phyloP scores from a whole-genome alignment of 2,329 filamentous ascomycete genomes.

The Penicillium digitatum region DNA sequence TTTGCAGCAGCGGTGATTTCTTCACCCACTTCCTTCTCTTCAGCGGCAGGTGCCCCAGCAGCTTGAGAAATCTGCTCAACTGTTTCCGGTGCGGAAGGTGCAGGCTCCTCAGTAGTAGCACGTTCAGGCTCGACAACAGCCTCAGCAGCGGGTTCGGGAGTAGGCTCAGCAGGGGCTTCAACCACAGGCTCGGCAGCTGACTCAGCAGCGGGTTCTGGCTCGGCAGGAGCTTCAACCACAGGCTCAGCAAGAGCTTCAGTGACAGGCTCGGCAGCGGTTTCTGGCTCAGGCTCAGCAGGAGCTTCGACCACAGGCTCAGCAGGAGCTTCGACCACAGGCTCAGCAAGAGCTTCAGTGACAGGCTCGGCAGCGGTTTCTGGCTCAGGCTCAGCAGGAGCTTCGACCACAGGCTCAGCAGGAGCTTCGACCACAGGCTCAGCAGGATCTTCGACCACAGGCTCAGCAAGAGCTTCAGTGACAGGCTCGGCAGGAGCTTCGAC shows the following conservation, averaged over 20 bases:
- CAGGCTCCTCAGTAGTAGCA: conserved; percentile 14
- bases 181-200: background rate
- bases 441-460: background rate
- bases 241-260: background rate
- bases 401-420: background rate
- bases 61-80: background rate
- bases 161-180: conserved; percentile 8
- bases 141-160: conserved; percentile 8
- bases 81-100: conserved; percentile 5
- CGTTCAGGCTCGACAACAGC: conserved; percentile 10
- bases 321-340: background rate
- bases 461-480: background rate
- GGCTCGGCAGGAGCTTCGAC: conserved; percentile 12
- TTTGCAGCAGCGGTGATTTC: conserved; percentile 7
- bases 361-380: conserved; percentile 1
- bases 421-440: background rate
- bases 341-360: conserved; percentile 11
- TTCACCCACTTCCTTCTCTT: conserved; percentile 11
- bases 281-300: background rate
- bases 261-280: background rate
- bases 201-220: background rate
- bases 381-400: conserved; percentile 10
- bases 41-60: conserved; percentile 11
- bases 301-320: background rate
- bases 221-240: background rate